A percentile compares a stretch with the other conserved stretches of the same genome.
phyloP scores from a whole-genome alignment of 352 stramenopile species.

The Blastocystis sp. region DNA sequence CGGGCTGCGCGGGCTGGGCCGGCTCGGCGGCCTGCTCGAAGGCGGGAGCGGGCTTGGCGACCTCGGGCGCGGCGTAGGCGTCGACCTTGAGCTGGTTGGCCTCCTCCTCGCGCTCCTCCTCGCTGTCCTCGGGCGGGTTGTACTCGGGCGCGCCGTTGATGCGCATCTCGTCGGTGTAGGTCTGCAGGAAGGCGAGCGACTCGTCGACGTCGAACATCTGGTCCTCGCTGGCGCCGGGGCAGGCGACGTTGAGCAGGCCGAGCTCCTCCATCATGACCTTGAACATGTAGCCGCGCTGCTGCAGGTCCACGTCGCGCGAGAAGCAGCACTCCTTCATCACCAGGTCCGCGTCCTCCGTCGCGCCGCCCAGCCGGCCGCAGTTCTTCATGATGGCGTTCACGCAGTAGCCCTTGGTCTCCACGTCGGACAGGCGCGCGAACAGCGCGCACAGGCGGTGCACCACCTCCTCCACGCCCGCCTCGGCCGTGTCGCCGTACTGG shows the following conservation, averaged over 20 bases:
- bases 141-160: constrained; percentile 80
- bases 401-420: constrained; percentile 86
- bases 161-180: constrained; percentile 80
- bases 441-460: constrained; percentile 88
- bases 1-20: not conserved
- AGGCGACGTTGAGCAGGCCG: constrained; percentile 76
- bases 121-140: constrained; percentile 82
- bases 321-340: constrained; percentile 93
- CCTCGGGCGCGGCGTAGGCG: constrained; percentile 67
- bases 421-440: constrained; percentile 77
- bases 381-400: constrained; percentile 95
- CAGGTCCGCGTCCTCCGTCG: constrained; percentile 83
- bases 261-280: constrained; percentile 85
- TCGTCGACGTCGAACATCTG: constrained; percentile 83
- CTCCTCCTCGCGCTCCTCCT: constrained; percentile 80
- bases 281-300: constrained; percentile 98
- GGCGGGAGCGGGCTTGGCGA: constrained; percentile 30
- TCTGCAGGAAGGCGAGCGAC: constrained; percentile 80
- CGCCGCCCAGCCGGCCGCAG: constrained; percentile 86
- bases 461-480: constrained; percentile 87
- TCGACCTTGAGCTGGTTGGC: constrained; percentile 72
- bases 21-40: not conserved
- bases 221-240: constrained; percentile 82
- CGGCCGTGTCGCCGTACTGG: constrained; percentile 95
- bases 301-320: constrained; percentile 89